These are phyloP conservation scores for Candida jianshihensis DNA, from an alignment of 805 yeast genomes.

Conservation along the genomic window DNA sequence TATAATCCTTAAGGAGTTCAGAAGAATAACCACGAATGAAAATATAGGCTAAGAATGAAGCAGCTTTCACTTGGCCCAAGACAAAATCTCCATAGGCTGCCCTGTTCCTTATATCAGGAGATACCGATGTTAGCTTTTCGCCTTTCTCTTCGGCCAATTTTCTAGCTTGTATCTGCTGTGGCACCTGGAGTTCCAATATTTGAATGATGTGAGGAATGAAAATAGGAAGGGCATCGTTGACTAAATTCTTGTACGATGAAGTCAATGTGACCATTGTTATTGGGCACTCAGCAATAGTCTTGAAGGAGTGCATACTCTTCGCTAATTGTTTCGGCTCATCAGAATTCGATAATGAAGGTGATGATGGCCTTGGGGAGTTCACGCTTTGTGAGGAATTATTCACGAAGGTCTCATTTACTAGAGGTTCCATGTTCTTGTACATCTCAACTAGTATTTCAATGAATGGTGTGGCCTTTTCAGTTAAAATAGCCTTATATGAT, in stretches of 20 bases:
- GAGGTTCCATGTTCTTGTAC: constrained; percentile 70
- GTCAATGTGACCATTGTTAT: constrained; percentile 91
- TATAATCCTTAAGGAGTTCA: constrained; percentile 48
- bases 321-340: constrained; percentile 46
- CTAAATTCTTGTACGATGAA: constrained; percentile 76
- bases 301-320: constrained; percentile 75
- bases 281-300: constrained; percentile 92
- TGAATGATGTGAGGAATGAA: constrained; percentile 80
- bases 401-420: constrained; percentile 66
- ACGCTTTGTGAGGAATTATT: constrained; percentile 14
- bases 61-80: constrained; percentile 91
- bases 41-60: constrained; percentile 89
- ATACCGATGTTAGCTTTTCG: constrained; percentile 58
- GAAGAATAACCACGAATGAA: constrained; percentile 78
- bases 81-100: constrained; percentile 82
- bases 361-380: constrained; percentile 29
- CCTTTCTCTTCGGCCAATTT: constrained; percentile 48
- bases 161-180: constrained; percentile 68
- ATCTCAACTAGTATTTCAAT: constrained; percentile 68
- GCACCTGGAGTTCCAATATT: constrained; percentile 70
- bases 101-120: constrained; percentile 70
- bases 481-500: constrained; percentile 61
- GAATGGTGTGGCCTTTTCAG: constrained; percentile 72
- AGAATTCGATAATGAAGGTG: constrained; percentile 32
- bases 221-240: constrained; percentile 59